Evolutionary conservation across 2,329 filamentous ascomycete genomes (phyloP), one percentile per base, ranked within the genome.

Genomic region (Colletotrichum eremochloae): DNA sequence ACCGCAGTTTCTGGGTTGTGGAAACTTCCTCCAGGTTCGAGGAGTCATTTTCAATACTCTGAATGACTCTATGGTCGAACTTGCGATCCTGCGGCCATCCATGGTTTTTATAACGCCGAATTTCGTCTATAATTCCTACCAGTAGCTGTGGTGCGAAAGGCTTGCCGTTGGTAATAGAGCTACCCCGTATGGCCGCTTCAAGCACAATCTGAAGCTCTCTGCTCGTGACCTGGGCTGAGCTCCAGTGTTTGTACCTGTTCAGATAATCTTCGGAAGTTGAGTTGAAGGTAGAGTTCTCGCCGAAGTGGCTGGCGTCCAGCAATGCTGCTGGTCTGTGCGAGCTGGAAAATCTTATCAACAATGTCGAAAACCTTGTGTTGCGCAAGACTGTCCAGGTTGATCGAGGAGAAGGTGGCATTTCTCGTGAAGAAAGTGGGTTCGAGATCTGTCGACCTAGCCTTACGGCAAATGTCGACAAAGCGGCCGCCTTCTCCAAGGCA

Each of bases 251-350:
- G 9, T 48, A 67, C n/a, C 42, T 31, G 6, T 80, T 81, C 71
- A 89, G 83, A 62, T 87, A 86, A 20, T 83, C 81, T 44, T 82
- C 81, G 5, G 46, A 89, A 64, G 12, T 88, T 76, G 6, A 80
- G 61, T 86, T 85, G 74, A 88, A 85, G 7, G 82, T 76, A 44
- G 86, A 82, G 3, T 86, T 82, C 33, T 87, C 86, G 46, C 86
- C 87, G 74, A 87, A 85, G 78, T 89, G 89, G 31, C 67, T 74
- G 5, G 74, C 74, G 50, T 75, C 74, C 11, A 20, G 44, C 44
- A n/a, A 48, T n/a, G 18, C 44, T n/a, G 20, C 8, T 48, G 20
- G 3, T 20, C 3, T n/a, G 20, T 11, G 20, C 11, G 18, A 48
- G 44, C 20, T 48, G 44, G 18, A 48, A 48, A 11, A n/a, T 2